These are phyloP conservation scores for Fusarium sp. DNA, from an alignment of 2,329 filamentous ascomycete genomes.

Conservation along the genomic window DNA sequence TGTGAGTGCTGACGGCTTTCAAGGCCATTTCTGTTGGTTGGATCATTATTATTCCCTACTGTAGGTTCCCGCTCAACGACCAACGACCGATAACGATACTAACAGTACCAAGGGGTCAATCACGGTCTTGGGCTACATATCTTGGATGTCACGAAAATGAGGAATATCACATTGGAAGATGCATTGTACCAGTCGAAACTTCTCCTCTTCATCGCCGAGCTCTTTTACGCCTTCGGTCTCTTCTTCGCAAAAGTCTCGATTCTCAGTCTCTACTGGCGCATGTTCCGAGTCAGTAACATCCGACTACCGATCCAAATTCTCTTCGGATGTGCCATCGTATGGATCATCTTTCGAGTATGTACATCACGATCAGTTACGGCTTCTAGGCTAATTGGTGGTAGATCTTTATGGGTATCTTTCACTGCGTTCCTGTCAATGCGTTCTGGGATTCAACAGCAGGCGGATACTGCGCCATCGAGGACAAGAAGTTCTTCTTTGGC, in stretches of 20 bases:
- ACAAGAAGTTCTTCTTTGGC: conserved; percentile 46
- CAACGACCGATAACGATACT: background rate
- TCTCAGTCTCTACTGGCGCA: conserved; percentile 44
- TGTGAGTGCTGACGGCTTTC: background rate
- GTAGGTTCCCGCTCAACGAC: background rate
- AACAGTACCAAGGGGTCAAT: conserved; percentile 15
- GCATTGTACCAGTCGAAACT: conserved; percentile 5
- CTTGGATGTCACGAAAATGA: background rate
- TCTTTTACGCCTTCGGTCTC: conserved; percentile 41
- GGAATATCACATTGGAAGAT: background rate
- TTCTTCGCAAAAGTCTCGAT: conserved; percentile 42
- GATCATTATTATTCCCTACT: conserved; percentile 27
- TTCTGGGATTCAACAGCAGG: conserved; percentile 26
- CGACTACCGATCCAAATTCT: conserved; percentile 41
- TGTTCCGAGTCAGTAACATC: conserved; percentile 40
- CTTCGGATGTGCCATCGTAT: conserved; percentile 34
- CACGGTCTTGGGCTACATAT: conserved; percentile 32
- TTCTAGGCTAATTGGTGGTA: background rate
- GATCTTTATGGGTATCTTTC: conserved; percentile 31
- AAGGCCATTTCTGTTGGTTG: conserved; percentile 26
- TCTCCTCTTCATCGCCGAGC: conserved; percentile 35
- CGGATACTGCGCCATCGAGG: conserved; percentile 30
- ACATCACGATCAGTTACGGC: accelerated
- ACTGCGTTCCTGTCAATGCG: conserved; percentile 24
- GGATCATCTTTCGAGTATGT: conserved; percentile 42